Conservation (phyloP, 2,329 filamentous ascomycete species). For the Colletotrichum lini region DNA sequence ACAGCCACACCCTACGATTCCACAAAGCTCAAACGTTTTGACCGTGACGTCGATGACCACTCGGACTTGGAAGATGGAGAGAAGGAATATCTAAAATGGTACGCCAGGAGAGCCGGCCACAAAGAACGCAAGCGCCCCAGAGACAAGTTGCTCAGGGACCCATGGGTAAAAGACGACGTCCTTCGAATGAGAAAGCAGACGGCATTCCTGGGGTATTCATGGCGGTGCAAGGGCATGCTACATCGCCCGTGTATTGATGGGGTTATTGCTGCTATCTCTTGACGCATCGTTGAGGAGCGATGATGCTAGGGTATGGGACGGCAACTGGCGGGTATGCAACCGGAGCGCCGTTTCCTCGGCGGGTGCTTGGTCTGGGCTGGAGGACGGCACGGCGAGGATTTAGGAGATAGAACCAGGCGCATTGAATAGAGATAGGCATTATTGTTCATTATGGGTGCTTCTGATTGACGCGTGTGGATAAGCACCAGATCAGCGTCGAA, state of each 20-base stretch:
- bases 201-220: constrained; percentile 93
- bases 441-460: constrained; percentile 16
- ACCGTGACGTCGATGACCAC: constrained; percentile 62
- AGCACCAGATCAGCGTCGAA: background rate
- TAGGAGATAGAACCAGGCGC: background rate
- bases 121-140: constrained; percentile 84
- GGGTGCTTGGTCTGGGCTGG: background rate
- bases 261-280: background rate
- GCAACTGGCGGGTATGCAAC: background rate
- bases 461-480: background rate
- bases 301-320: background rate
- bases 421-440: constrained; percentile 36
- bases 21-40: constrained; percentile 62
- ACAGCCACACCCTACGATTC: constrained; percentile 65
- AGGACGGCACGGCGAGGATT: background rate
- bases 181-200: constrained; percentile 85
- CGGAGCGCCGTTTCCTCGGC: background rate
- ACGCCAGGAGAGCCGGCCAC: constrained; percentile 66
- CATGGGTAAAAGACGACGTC: constrained; percentile 74
- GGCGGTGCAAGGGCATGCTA: constrained; percentile 70
- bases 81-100: constrained; percentile 63
- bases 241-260: background rate
- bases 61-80: constrained; percentile 52
- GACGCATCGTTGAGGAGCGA: background rate
- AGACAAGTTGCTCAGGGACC: constrained; percentile 88